A percentile compares a stretch with the other conserved stretches of the same genome.
phyloP scores from a whole-genome alignment of 257 asterid species.

The Solanum verrucosum region DNA sequence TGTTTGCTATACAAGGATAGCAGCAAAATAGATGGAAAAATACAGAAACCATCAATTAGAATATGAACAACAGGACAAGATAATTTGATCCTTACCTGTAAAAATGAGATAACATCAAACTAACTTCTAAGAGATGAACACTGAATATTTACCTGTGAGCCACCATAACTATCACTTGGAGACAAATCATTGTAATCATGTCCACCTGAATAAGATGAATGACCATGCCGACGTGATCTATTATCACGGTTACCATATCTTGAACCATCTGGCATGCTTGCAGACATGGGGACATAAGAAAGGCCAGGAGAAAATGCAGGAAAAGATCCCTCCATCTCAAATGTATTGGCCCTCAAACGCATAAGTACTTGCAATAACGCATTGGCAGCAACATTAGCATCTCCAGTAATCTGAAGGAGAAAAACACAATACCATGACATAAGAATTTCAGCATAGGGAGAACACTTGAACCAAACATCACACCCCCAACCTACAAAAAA shows the following conservation, averaged over 20 bases:
- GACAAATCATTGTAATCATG: conserved; percentile 32
- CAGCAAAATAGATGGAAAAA: neutral
- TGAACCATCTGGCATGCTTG: conserved; percentile 35
- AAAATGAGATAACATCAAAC: neutral
- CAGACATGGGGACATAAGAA: conserved; percentile 23
- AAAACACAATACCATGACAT: neutral
- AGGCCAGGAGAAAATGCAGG: conserved; percentile 20
- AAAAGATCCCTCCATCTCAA: conserved; percentile 54
- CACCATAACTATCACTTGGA: conserved; percentile 34
- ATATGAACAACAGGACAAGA: neutral
- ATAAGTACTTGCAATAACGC: conserved; percentile 63
- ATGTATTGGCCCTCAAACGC: conserved; percentile 59
- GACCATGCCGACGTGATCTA: conserved; percentile 34
- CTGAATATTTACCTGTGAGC: conserved; percentile 44
- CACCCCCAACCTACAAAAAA: neutral
- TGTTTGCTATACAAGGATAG: neutral
- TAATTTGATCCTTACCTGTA: neutral
- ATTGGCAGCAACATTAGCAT: conserved; percentile 45
- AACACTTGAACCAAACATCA: neutral
- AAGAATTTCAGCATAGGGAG: neutral
- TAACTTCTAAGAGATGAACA: neutral
- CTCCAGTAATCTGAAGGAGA: conserved; percentile 59
- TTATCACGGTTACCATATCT: conserved; percentile 39
- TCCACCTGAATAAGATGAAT: conserved; percentile 38
- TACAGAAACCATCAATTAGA: neutral